These are phyloP conservation scores for Dothiorella sarmentorum DNA, from an alignment of 2,329 filamentous ascomycete species.

Conservation along the genomic window DNA sequence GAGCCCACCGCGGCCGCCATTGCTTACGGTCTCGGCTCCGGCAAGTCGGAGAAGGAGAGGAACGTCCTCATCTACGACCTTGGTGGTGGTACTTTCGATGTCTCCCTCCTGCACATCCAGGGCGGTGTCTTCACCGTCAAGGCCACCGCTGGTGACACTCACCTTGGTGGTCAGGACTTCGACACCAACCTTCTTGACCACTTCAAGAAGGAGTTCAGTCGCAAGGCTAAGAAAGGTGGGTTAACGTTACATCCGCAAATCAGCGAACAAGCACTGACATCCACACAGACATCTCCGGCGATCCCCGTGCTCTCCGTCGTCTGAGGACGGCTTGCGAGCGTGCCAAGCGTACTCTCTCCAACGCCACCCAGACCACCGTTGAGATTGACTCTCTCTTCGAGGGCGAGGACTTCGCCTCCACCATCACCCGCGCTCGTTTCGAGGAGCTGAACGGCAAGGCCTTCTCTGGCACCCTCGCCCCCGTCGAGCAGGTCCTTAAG, in stretches of 20 bases:
- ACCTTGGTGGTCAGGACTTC: constrained; percentile 94
- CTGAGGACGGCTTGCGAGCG: constrained; percentile 98
- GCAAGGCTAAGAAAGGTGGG: constrained; percentile 66
- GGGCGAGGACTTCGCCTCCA: constrained; percentile 94
- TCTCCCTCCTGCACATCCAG: constrained; percentile 97
- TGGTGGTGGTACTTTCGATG: constrained; percentile 99
- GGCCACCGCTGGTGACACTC: constrained; percentile 96
- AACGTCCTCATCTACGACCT: constrained; percentile 99
- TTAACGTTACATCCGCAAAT: neutral
- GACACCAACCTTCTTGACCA: constrained; percentile 93
- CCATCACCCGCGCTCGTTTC: constrained; percentile 97
- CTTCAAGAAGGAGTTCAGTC: constrained; percentile 92
- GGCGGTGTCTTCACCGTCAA: constrained; percentile 99
- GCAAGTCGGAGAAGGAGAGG: constrained; percentile 95
- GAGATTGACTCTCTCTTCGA: constrained; percentile 99
- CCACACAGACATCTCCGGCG: constrained; percentile 57
- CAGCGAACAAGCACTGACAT: neutral
- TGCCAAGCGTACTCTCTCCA: constrained; percentile 98
- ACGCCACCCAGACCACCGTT: constrained; percentile 93
- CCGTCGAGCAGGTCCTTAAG: constrained; percentile 94
- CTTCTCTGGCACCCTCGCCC: constrained; percentile 89
- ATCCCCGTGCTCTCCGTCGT: constrained; percentile 89
- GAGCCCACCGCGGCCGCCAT: constrained; percentile 98
- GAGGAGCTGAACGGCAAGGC: constrained; percentile 97
- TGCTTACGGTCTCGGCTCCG: constrained; percentile 92